Conservation (phyloP, 148 eudicot genomes). For the Nepenthes gracilis region DNA sequence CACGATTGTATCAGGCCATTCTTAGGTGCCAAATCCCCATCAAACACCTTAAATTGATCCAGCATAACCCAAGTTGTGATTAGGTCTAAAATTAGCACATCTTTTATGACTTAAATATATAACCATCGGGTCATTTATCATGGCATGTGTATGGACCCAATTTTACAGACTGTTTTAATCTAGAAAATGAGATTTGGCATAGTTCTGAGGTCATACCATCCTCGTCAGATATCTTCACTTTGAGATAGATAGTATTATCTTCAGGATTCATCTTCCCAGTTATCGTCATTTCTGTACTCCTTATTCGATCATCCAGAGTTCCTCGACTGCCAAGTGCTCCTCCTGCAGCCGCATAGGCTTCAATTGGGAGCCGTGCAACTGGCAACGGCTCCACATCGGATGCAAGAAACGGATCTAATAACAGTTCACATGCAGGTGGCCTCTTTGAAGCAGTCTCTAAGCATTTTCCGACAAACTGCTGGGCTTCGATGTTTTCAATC, state of each 20-base stretch:
- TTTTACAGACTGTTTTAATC: no score
- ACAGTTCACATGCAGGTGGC: slow-evolving; percentile 52
- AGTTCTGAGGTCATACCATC: slow-evolving; percentile 29
- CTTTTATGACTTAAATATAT: no score
- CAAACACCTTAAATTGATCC: no score
- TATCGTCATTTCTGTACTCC: slow-evolving; percentile 58
- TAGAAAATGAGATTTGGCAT: not conserved
- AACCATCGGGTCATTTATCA: no score
- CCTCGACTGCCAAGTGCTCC: slow-evolving; percentile 15
- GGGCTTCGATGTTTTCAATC: slow-evolving; percentile 50
- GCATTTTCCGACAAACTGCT: slow-evolving; percentile 60
- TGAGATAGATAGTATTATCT: slow-evolving; percentile 54
- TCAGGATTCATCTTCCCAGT: slow-evolving; percentile 57
- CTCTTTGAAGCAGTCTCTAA: slow-evolving; percentile 47
- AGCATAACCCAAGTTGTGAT: no score
- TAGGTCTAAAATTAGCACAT: no score
- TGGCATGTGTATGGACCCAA: no score
- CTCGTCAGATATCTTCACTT: slow-evolving; percentile 50
- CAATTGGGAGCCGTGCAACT: slow-evolving; percentile 1
- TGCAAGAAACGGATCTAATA: slow-evolving; percentile 64
- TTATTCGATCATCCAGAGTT: slow-evolving; percentile 13
- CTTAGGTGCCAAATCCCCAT: no score
- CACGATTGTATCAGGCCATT: no score
- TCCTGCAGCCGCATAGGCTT: slow-evolving; percentile 11
- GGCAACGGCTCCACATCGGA: slow-evolving; percentile 19